Conservation (phyloP, 2,329 filamentous ascomycete genomes). For the Plectosphaerella cucumerina region DNA sequence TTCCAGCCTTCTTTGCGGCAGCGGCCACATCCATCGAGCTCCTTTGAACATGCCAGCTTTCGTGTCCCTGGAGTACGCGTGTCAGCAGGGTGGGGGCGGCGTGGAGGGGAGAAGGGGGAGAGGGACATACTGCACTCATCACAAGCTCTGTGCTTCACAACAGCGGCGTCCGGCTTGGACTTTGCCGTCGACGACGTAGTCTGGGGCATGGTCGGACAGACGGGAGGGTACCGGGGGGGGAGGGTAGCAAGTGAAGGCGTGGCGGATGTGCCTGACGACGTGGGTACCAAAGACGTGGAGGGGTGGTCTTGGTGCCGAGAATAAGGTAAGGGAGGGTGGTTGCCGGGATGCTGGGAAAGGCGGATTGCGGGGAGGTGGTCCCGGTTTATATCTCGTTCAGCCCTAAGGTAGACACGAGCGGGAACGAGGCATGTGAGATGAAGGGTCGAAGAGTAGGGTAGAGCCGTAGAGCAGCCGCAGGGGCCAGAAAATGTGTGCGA, state of each 20-base stretch:
- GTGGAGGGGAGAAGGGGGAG: neutral
- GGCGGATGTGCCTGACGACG: constrained; percentile 4
- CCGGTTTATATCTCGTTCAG: neutral
- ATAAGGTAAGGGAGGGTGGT: neutral
- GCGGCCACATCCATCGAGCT: constrained; percentile 53
- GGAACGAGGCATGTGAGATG: neutral
- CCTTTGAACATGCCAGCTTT: constrained; percentile 63
- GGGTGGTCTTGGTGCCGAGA: neutral
- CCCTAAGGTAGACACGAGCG: neutral
- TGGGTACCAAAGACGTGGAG: neutral
- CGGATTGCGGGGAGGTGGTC: neutral
- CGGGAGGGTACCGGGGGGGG: neutral
- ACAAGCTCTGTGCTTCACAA: constrained; percentile 56
- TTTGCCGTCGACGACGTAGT: constrained; percentile 5
- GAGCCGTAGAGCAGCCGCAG: too few relatives aligned
- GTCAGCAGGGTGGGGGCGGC: neutral
- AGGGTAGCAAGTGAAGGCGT: constrained; percentile 3
- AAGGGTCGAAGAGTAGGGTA: too few relatives aligned
- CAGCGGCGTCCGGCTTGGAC: constrained; percentile 11
- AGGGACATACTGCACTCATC: constrained; percentile 63
- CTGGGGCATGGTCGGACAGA: constrained; percentile 9
- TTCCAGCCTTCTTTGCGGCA: constrained; percentile 52
- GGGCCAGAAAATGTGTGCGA: too few relatives aligned
- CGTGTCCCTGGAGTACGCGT: constrained; percentile 42
- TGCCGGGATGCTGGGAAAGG: neutral